A percentile compares a stretch with the other conserved stretches of the same genome.
These are phyloP conservation scores for Trichosanthes cucumerina DNA, from an alignment of 306 rosid species.

Conservation along the genomic window DNA sequence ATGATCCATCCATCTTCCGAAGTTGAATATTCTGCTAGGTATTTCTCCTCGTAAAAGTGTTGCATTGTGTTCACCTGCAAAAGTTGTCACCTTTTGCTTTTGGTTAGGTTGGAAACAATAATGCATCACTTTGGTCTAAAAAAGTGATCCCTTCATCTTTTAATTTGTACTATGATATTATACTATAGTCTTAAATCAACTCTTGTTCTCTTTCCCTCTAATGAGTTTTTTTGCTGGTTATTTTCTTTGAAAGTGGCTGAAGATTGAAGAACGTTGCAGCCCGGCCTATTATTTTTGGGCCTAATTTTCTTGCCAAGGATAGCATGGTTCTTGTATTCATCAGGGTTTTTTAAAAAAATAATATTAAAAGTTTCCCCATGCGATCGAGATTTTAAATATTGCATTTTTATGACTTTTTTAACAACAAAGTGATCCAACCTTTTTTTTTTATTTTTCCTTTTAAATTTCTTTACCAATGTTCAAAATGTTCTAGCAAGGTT, in stretches of 20 bases:
- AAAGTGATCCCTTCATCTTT: not conserved
- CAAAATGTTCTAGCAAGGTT: too few relatives aligned
- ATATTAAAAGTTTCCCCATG: too few relatives aligned
- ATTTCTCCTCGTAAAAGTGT: not conserved
- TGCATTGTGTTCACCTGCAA: conserved; percentile 1
- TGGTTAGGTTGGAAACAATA: not conserved
- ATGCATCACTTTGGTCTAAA: not conserved
- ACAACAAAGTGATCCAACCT: not conserved
- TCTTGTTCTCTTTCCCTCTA: not conserved
- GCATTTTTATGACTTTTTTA: not conserved
- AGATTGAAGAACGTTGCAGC: not conserved
- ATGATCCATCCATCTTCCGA: conserved; percentile 15
- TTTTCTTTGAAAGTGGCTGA: not conserved
- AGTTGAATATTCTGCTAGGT: not conserved
- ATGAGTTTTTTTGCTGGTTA: not conserved
- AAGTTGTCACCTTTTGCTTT: not conserved
- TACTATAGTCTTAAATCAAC: not conserved
- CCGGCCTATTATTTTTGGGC: not conserved
- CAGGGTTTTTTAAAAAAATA: too few relatives aligned
- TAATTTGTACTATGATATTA: not conserved
- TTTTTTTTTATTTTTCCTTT: too few relatives aligned
- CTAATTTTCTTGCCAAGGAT: not conserved
- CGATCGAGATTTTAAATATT: too few relatives aligned
- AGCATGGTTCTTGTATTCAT: too few relatives aligned
- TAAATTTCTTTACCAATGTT: too few relatives aligned